These are phyloP conservation scores for Polytolypa hystricis DNA, from an alignment of 2,329 filamentous ascomycete genomes.

Conservation along the genomic window DNA sequence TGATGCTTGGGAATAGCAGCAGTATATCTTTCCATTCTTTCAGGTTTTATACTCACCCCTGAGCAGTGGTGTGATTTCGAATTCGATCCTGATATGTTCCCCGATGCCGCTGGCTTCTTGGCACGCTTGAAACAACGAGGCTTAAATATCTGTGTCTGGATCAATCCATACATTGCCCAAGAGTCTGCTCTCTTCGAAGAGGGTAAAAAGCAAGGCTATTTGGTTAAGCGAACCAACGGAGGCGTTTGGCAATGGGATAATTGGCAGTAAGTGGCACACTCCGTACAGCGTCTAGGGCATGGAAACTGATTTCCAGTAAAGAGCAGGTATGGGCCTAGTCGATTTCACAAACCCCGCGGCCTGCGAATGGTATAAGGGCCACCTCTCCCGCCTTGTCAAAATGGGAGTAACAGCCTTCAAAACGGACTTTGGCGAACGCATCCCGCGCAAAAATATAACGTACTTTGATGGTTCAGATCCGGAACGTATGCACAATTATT, in stretches of 20 bases:
- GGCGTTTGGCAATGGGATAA: slow-evolving; percentile 66
- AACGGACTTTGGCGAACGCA: slow-evolving; percentile 65
- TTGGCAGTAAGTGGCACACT: slow-evolving; percentile 43
- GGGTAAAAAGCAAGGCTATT: slow-evolving; percentile 52
- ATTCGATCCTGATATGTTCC: slow-evolving; percentile 58
- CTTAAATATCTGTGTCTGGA: slow-evolving; percentile 63
- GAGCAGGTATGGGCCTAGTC: slow-evolving; percentile 59
- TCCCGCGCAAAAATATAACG: slow-evolving; percentile 53
- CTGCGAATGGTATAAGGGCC: slow-evolving; percentile 51
- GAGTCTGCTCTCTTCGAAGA: slow-evolving; percentile 55
- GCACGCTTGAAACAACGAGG: slow-evolving; percentile 51
- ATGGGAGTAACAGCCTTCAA: slow-evolving; percentile 62
- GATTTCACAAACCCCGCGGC: slow-evolving; percentile 65
- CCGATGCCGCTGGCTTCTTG: slow-evolving; percentile 55
- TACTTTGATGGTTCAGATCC: slow-evolving; percentile 54
- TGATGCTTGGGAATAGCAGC: no score
- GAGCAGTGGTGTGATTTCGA: slow-evolving; percentile 68
- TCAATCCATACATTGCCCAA: slow-evolving; percentile 64
- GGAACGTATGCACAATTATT: slow-evolving; percentile 64
- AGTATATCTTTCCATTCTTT: no score
- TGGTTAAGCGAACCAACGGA: slow-evolving; percentile 57
- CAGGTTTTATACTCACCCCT: no score
- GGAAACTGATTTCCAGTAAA: neutral
- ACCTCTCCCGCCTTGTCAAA: slow-evolving; percentile 54
- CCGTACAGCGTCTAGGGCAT: neutral